Conservation (phyloP, 2,329 filamentous ascomycete genomes). For the Nothopassalora personata region DNA sequence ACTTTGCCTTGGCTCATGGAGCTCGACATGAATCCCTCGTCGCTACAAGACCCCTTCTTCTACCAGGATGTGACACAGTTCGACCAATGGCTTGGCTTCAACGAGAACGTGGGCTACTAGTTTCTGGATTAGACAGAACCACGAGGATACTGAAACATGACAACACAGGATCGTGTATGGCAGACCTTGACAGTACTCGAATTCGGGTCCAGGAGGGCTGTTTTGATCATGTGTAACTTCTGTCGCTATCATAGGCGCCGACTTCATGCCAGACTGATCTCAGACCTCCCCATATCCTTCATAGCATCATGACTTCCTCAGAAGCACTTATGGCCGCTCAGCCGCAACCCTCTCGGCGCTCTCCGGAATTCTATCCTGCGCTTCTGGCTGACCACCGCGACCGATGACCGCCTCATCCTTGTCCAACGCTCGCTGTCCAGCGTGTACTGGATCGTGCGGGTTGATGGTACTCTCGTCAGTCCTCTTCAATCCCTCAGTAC, state of each 20-base stretch:
- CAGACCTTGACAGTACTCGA: too few relatives aligned
- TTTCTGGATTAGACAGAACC: too few relatives aligned
- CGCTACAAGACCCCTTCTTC: conserved; percentile 18
- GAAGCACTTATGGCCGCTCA: conserved; percentile 14
- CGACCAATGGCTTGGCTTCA: conserved; percentile 10
- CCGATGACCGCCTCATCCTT: conserved; percentile 33
- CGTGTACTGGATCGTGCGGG: conserved; percentile 32
- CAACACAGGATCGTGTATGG: too few relatives aligned
- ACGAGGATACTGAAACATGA: too few relatives aligned
- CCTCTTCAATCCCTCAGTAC: conserved; percentile 42
- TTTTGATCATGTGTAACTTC: background rate
- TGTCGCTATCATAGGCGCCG: background rate
- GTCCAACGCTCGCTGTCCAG: conserved; percentile 35
- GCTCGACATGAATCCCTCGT: conserved; percentile 16
- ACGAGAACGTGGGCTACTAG: background rate
- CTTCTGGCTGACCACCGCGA: conserved; percentile 29
- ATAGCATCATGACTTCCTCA: background rate
- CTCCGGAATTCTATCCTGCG: conserved; percentile 35
- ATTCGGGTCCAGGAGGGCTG: too few relatives aligned
- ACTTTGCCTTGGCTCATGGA: conserved; percentile 19
- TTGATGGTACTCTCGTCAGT: conserved; percentile 23
- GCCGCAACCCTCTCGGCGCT: conserved; percentile 25
- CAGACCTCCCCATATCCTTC: background rate
- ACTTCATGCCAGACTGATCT: background rate
- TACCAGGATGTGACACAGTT: conserved; percentile 9